phyloP scores from a whole-genome alignment of 23 red algal genomes.

The Cyanidium caldarium region DNA sequence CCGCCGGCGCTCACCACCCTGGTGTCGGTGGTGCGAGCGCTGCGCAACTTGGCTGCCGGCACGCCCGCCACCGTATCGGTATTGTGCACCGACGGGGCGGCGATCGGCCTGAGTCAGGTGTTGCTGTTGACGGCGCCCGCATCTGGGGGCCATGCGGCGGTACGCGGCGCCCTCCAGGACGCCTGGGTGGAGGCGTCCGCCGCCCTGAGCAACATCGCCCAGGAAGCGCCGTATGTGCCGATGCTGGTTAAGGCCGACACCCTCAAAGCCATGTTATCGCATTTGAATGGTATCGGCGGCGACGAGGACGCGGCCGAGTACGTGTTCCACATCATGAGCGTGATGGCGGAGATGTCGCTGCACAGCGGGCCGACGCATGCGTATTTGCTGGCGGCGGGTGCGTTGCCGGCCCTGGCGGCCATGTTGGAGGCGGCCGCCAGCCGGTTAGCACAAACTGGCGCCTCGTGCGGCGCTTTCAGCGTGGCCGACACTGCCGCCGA shows the following conservation, averaged over 20 bases:
- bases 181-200: background rate
- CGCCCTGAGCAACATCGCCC: background rate
- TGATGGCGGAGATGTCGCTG: background rate
- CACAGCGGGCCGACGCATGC: background rate
- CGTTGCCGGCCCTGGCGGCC: background rate
- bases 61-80: background rate
- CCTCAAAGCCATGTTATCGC: background rate
- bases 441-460: background rate
- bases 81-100: background rate
- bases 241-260: background rate
- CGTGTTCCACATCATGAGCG: background rate
- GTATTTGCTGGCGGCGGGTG: background rate
- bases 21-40: background rate
- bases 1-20: background rate
- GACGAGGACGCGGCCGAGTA: background rate
- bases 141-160: no score
- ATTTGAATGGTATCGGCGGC: background rate
- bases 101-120: background rate
- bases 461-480: background rate
- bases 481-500: background rate
- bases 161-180: background rate
- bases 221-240: background rate
- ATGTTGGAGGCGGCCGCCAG: background rate
- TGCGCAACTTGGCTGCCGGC: background rate
- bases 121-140: background rate